Evolutionary conservation across 306 rosid genomes (phyloP).

Genomic region (Rubus idaeus): DNA sequence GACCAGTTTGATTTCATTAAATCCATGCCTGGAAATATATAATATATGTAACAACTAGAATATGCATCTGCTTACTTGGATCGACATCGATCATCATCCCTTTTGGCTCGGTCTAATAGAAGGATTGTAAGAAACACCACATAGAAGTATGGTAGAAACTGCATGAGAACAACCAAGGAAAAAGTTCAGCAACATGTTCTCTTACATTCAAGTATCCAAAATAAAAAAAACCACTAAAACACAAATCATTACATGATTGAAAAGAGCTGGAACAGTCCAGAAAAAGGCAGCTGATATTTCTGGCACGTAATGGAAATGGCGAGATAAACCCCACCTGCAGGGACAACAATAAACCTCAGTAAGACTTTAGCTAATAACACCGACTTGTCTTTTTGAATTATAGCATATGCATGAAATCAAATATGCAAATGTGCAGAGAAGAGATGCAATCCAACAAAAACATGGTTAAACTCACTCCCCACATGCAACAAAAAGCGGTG

Average conservation of each 20-base stretch:
- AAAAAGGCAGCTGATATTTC: slow-evolving; percentile 94
- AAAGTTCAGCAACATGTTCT: slow-evolving; percentile 19
- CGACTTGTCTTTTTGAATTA: neutral
- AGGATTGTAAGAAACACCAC: slow-evolving; percentile 87
- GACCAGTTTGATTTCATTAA: neutral
- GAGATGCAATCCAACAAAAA: slow-evolving; percentile 6
- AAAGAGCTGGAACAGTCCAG: slow-evolving; percentile 97
- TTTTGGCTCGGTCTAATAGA: slow-evolving; percentile 90
- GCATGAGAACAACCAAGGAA: slow-evolving; percentile 30
- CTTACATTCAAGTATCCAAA: neutral
- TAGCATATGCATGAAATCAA: neutral
- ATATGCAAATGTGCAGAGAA: neutral
- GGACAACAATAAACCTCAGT: slow-evolving; percentile 28
- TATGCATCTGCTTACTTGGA: slow-evolving; percentile 72
- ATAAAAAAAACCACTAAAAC: neutral
- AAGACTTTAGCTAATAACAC: neutral
- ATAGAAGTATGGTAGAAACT: slow-evolving; percentile 92
- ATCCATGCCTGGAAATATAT: neutral
- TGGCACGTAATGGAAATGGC: slow-evolving; percentile 96
- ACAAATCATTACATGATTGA: slow-evolving; percentile 62
- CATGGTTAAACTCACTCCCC: neutral
- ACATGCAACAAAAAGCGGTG: neutral
- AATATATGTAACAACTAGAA: slow-evolving; percentile 5
- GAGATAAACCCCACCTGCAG: slow-evolving; percentile 95
- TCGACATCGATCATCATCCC: slow-evolving; percentile 91